Conservation (phyloP, 371 early-diverging fungal species). For the Nematocida ironsii region DNA sequence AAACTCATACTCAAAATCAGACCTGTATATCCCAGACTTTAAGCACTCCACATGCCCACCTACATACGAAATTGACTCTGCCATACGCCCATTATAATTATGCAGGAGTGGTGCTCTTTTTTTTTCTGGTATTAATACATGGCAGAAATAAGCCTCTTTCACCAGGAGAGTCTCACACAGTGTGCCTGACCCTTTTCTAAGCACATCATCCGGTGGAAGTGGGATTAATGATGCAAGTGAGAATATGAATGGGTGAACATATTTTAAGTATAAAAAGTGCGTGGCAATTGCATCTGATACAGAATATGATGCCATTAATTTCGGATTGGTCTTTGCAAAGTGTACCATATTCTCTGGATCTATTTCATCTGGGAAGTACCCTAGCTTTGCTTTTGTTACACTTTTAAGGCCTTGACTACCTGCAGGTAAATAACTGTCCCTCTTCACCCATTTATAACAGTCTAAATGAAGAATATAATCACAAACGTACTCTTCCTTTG, state of each 20-base stretch:
- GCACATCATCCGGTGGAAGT: conserved; percentile 85
- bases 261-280: conserved; percentile 96
- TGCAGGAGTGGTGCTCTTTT: conserved; percentile 78
- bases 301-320: conserved; percentile 91
- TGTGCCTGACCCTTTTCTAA: conserved; percentile 92
- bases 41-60: conserved; percentile 98
- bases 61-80: conserved; percentile 91
- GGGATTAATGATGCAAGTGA: conserved; percentile 98
- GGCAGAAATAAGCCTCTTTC: conserved; percentile 78
- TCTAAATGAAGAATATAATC: conserved; percentile 89
- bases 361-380: conserved; percentile 94
- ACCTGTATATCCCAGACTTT: conserved; percentile 92
- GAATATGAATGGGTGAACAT: conserved; percentile 96
- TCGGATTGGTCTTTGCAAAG: conserved; percentile 86
- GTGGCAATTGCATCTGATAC: conserved; percentile 99
- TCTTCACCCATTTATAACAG: conserved; percentile 95
- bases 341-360: conserved; percentile 96
- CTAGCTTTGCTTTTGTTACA: conserved; percentile 89
- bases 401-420: conserved; percentile 92
- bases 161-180: conserved; percentile 93
- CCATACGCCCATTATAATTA: conserved; percentile 81
- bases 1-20: conserved; percentile 86
- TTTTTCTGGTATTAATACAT: conserved; percentile 84
- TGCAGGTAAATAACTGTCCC: conserved; percentile 94
- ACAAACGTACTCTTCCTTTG: conserved; percentile 70